Conservation (phyloP, 306 rosid genomes). For the Prunus campanulata region DNA sequence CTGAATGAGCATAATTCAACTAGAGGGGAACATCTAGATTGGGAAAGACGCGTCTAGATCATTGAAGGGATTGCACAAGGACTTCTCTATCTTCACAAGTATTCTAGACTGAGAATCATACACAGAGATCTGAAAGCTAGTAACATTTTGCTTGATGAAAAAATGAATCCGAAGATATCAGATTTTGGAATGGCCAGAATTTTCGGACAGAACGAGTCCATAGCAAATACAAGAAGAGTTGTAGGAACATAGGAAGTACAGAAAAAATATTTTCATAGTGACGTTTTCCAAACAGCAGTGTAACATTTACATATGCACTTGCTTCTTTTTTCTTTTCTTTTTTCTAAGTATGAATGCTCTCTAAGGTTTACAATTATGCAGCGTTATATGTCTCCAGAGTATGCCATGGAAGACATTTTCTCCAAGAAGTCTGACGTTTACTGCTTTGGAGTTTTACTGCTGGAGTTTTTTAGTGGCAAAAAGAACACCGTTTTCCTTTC, state of each 20-base stretch:
- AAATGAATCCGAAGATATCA: conserved; percentile 25
- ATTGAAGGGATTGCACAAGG: conserved; percentile 27
- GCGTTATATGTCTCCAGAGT: conserved; percentile 26
- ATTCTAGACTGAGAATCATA: conserved; percentile 25
- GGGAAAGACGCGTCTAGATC: conserved; percentile 8
- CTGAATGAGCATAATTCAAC: background rate
- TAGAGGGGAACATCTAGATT: conserved; percentile 1
- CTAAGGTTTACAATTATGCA: background rate
- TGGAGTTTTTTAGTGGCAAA: conserved; percentile 20
- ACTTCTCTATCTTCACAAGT: conserved; percentile 29
- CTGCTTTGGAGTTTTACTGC: conserved; percentile 22
- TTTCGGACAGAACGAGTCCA: conserved; percentile 6
- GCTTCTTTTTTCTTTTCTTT: too few relatives aligned
- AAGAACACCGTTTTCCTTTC: conserved; percentile 13
- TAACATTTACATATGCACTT: background rate
- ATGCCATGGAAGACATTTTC: conserved; percentile 27
- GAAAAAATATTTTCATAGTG: background rate
- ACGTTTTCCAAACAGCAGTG: background rate
- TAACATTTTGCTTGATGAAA: conserved; percentile 20
- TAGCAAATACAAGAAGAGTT: conserved; percentile 14
- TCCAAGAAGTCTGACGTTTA: conserved; percentile 17
- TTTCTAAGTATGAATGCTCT: background rate
- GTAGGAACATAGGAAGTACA: conserved; percentile 31
- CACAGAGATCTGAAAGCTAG: conserved; percentile 30
- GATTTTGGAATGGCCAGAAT: conserved; percentile 28